These are phyloP conservation scores for Pouteria campechiana DNA, from an alignment of 179 eudicot genomes.

Conservation along the genomic window DNA sequence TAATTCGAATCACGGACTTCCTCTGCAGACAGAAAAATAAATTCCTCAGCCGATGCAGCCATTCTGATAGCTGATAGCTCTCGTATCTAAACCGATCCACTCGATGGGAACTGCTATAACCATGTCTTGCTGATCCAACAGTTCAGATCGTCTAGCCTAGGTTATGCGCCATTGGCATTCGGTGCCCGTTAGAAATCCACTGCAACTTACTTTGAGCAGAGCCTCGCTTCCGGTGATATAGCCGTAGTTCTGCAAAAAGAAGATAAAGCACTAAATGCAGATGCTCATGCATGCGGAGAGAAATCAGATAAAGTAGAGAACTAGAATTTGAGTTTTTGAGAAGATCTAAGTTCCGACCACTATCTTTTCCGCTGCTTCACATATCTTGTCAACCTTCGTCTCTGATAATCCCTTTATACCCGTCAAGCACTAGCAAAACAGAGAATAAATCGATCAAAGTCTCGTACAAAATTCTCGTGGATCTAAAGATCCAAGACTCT, in stretches of 20 bases:
- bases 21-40: constrained; percentile 28
- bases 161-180: too few relatives aligned
- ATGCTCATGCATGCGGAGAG: not conserved
- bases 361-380: constrained; percentile 95
- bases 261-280: constrained; percentile 1
- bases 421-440: constrained; percentile 50
- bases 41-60: too few relatives aligned
- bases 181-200: too few relatives aligned
- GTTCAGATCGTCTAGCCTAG: too few relatives aligned
- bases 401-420: constrained; percentile 97
- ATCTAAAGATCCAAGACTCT: not conserved
- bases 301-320: not conserved
- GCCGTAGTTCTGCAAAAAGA: constrained; percentile 63
- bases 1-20: constrained; percentile 69
- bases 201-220: constrained; percentile 72
- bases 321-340: not conserved
- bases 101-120: not conserved
- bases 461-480: not conserved
- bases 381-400: constrained; percentile 95
- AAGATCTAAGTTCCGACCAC: constrained; percentile 40
- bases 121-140: not conserved
- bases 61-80: not conserved
- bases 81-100: not conserved
- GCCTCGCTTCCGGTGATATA: constrained; percentile 99
- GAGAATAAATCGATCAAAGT: not conserved